Conservation (phyloP, 495 filamentous ascomycete genomes). For the Lophium mytilinum region DNA sequence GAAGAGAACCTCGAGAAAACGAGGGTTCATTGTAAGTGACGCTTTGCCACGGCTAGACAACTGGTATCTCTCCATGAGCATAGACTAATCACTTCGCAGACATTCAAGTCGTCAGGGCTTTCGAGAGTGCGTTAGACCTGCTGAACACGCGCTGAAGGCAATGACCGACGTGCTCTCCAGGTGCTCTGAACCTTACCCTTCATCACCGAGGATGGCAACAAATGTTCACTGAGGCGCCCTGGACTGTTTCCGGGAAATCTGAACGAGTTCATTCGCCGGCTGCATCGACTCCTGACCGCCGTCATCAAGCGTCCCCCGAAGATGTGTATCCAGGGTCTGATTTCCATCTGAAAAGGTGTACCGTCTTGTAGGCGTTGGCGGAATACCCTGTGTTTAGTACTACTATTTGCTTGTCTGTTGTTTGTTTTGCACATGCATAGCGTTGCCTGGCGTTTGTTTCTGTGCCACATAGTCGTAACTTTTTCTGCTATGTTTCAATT, state of each 20-base stretch:
- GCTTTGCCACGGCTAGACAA: neutral
- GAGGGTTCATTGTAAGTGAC: constrained; percentile 60
- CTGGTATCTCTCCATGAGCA: neutral
- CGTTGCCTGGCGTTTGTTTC: no score
- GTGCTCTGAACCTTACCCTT: constrained; percentile 5
- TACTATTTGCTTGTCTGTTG: no score
- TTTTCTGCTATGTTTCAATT: no score
- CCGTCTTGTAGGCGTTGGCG: neutral
- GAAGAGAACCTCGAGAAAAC: constrained; percentile 62
- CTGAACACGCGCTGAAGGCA: constrained; percentile 34
- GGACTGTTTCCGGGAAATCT: constrained; percentile 28
- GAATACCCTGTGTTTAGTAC: no score
- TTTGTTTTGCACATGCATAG: no score
- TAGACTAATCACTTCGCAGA: constrained; percentile 41
- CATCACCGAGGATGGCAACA: neutral
- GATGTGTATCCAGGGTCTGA: neutral
- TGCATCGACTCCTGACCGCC: no score
- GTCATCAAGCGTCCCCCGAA: neutral
- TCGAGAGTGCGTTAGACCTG: constrained; percentile 67
- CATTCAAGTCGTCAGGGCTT: constrained; percentile 68
- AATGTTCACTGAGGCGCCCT: constrained; percentile 1
- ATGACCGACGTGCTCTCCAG: constrained; percentile 5
- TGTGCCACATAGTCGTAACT: no score
- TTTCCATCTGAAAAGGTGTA: neutral
- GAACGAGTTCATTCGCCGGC: no score